A percentile compares a stretch with the other conserved stretches of the same genome.
phyloP scores from a whole-genome alignment of 2,329 filamentous ascomycete species.

The Aureobasidium namibiae region DNA sequence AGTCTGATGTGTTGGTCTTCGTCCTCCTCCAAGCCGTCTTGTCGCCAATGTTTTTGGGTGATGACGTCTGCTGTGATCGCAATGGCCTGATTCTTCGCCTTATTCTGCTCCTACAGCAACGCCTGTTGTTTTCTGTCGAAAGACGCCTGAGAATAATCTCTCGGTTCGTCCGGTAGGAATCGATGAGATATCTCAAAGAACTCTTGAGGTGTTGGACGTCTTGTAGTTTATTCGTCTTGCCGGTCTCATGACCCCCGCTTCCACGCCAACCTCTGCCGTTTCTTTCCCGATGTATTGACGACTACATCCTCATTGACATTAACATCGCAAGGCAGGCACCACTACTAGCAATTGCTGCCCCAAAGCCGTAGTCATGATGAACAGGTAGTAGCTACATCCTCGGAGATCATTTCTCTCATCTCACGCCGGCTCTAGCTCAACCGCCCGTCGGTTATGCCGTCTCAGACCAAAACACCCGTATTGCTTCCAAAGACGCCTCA shows the following conservation, averaged over 20 bases:
- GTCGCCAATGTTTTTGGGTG: constrained; percentile 6
- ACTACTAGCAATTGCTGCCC: too few species aligned
- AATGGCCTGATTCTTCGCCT: not conserved
- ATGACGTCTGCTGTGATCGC: not conserved
- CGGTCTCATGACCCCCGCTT: constrained; percentile 2
- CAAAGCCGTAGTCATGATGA: not conserved
- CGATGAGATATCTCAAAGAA: not conserved
- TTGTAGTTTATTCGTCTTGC: not conserved
- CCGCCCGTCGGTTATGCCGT: not conserved
- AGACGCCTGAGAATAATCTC: not conserved
- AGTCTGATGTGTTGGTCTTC: not conserved
- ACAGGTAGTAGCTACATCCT: not conserved
- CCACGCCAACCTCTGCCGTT: constrained; percentile 3
- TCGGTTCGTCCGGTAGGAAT: not conserved
- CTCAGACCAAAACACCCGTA: not conserved
- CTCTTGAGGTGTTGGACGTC: not conserved
- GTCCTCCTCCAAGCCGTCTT: not conserved
- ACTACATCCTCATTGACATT: not conserved
- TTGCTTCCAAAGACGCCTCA: not conserved
- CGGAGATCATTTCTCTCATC: not conserved
- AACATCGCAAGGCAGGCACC: not conserved
- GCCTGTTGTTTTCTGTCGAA: not conserved
- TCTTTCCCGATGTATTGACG: not conserved
- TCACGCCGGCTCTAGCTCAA: not conserved
- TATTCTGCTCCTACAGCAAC: constrained; percentile 11